A percentile compares a stretch with the other conserved stretches of the same genome.
Evolutionary conservation across 2,329 filamentous ascomycete genomes (phyloP).

Genomic region (Epichloe gansuensis): DNA sequence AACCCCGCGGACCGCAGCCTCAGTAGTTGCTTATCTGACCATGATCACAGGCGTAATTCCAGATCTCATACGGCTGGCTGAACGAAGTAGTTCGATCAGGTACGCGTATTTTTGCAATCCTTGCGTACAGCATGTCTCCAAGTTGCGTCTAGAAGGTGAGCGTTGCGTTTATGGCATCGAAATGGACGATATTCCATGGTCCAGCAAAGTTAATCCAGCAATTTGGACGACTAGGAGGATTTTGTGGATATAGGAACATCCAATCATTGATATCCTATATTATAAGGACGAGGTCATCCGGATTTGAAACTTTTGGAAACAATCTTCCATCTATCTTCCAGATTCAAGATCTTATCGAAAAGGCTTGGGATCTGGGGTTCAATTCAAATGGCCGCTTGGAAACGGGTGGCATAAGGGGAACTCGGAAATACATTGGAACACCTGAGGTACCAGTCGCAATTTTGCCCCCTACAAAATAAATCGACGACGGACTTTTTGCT

Average conservation of each 20-base stretch:
- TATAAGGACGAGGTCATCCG: constrained; percentile 41
- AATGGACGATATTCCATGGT: background rate
- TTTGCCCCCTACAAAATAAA: background rate
- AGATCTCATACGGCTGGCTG: constrained; percentile 48
- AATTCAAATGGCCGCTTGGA: constrained; percentile 62
- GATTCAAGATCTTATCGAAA: constrained; percentile 77
- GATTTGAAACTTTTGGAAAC: constrained; percentile 45
- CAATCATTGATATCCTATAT: constrained; percentile 83
- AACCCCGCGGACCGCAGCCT: background rate
- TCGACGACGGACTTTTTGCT: background rate
- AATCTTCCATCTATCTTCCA: constrained; percentile 63
- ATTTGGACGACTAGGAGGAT: constrained; percentile 46
- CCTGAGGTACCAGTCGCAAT: constrained; percentile 48
- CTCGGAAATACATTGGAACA: constrained; percentile 90
- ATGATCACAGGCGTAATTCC: constrained; percentile 40
- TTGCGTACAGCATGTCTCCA: constrained; percentile 65
- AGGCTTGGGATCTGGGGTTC: constrained; percentile 76
- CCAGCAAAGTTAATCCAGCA: background rate
- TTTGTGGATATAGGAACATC: constrained; percentile 91
- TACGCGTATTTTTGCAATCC: constrained; percentile 72
- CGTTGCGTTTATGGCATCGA: background rate
- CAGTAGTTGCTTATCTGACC: background rate
- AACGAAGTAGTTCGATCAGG: constrained; percentile 47
- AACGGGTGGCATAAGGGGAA: constrained; percentile 77
- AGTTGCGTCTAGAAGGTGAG: constrained; percentile 59